These are phyloP conservation scores for Shiraia sp. DNA, from an alignment of 2,329 filamentous ascomycete species.

Conservation along the genomic window DNA sequence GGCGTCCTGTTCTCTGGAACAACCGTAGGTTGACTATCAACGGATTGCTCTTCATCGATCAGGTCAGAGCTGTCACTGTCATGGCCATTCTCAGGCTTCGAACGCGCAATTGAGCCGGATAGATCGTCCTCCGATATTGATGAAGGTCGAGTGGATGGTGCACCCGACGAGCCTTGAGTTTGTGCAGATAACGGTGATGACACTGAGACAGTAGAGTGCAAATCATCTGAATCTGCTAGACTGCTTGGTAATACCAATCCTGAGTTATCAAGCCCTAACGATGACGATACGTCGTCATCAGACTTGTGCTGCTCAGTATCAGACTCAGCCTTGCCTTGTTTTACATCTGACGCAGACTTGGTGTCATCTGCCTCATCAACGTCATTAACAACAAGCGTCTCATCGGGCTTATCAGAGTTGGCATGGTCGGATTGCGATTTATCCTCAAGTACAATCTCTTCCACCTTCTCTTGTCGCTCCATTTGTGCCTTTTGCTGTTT, in stretches of 20 bases:
- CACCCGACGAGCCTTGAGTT: constrained; percentile 42
- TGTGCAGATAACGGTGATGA: constrained; percentile 45
- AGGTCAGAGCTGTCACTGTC: constrained; percentile 16
- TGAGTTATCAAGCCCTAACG: constrained; percentile 50
- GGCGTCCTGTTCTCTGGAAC: constrained; percentile 36
- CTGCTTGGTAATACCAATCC: constrained; percentile 56
- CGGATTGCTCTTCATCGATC: constrained; percentile 36
- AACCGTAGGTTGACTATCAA: constrained; percentile 41
- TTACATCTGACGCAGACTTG: constrained; percentile 5
- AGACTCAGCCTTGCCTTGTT: constrained; percentile 9
- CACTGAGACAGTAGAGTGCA: constrained; percentile 40
- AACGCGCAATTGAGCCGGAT: constrained; percentile 18
- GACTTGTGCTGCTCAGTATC: constrained; percentile 16
- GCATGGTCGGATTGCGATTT: constrained; percentile 4
- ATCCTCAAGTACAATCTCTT: constrained; percentile 14
- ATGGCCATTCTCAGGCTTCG: constrained; percentile 17
- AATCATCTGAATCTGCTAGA: constrained; percentile 39
- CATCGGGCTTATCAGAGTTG: constrained; percentile 6
- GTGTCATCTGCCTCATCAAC: constrained; percentile 1
- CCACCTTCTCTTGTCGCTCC: constrained; percentile 31
- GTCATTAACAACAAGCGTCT: neutral
- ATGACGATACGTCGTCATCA: constrained; percentile 16
- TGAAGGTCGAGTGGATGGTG: constrained; percentile 45
- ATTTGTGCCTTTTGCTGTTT: constrained; percentile 64
- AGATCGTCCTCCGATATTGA: constrained; percentile 45